A percentile compares a stretch with the other conserved stretches of the same genome.
Conservation (phyloP, 805 yeast genomes). For the Saturnispora besseyi region DNA sequence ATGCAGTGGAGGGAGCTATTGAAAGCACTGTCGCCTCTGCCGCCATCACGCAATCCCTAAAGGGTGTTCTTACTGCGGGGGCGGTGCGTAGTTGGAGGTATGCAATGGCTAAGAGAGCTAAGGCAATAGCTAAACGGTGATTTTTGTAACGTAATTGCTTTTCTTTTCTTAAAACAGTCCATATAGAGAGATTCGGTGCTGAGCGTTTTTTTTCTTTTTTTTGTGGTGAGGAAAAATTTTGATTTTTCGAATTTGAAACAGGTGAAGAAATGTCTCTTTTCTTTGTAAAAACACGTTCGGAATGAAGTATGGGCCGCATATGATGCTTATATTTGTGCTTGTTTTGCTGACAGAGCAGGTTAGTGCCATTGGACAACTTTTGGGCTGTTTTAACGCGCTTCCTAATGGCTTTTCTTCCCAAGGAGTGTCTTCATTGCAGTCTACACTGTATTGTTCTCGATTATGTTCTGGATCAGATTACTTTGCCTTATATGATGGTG, state of each 20-base stretch:
- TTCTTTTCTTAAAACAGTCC: neutral
- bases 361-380: slow-evolving; percentile 6
- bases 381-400: slow-evolving; percentile 35
- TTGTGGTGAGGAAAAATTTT: neutral
- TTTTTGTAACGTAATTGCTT: neutral
- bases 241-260: neutral
- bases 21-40: slow-evolving; percentile 53
- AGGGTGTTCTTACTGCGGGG: slow-evolving; percentile 89
- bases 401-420: slow-evolving; percentile 29
- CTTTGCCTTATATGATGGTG: slow-evolving; percentile 46
- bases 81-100: slow-evolving; percentile 57
- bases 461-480: slow-evolving; percentile 33
- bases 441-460: slow-evolving; percentile 45
- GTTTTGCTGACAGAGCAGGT: neutral
- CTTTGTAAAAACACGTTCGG: neutral
- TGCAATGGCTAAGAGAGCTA: slow-evolving; percentile 59
- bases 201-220: neutral
- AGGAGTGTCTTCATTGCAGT: slow-evolving; percentile 49
- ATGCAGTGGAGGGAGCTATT: slow-evolving; percentile 27
- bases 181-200: neutral
- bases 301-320: neutral
- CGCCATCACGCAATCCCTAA: slow-evolving; percentile 66
- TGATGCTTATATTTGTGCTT: neutral
- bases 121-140: slow-evolving; percentile 12
- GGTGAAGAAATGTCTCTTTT: neutral